A percentile compares a stretch with the other conserved stretches of the same genome.
Evolutionary conservation across 176 grass and related monocot species (phyloP).

Genomic region (Oropetium thomaeum): DNA sequence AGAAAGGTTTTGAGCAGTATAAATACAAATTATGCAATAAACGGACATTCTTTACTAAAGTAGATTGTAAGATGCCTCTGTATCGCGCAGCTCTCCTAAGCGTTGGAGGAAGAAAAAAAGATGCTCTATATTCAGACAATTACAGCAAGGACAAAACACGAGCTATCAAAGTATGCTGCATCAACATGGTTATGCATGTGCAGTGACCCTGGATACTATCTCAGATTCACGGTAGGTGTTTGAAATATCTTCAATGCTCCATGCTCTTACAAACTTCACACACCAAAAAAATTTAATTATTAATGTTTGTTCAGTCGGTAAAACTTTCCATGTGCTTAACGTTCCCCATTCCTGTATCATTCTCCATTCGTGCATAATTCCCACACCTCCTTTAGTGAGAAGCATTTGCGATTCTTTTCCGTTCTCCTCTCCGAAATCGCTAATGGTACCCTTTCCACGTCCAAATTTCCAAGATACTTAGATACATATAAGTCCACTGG

Average conservation of each 20-base stretch:
- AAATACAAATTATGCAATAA: too few relatives aligned
- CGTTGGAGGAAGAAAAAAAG: too few relatives aligned
- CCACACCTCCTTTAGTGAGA: too few relatives aligned
- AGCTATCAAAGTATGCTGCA: constrained; percentile 16
- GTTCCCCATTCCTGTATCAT: neutral
- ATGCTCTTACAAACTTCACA: neutral
- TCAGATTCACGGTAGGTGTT: neutral
- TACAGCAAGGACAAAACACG: neutral
- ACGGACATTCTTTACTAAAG: neutral
- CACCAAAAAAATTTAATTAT: too few relatives aligned
- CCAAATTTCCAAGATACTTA: neutral
- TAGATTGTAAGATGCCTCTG: neutral
- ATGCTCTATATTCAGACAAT: neutral
- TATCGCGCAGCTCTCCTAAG: too few relatives aligned
- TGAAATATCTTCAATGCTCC: neutral
- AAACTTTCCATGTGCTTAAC: neutral
- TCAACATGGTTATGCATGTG: neutral
- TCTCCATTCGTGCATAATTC: neutral
- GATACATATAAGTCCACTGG: neutral
- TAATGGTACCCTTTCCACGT: neutral
- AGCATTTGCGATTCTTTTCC: neutral
- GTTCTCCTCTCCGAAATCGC: neutral
- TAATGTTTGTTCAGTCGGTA: neutral
- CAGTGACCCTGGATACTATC: neutral
- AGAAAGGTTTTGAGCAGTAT: constrained; percentile 12